Conservation (phyloP, 129 eudicot genomes). For the Chrysanthemum seticuspe region DNA sequence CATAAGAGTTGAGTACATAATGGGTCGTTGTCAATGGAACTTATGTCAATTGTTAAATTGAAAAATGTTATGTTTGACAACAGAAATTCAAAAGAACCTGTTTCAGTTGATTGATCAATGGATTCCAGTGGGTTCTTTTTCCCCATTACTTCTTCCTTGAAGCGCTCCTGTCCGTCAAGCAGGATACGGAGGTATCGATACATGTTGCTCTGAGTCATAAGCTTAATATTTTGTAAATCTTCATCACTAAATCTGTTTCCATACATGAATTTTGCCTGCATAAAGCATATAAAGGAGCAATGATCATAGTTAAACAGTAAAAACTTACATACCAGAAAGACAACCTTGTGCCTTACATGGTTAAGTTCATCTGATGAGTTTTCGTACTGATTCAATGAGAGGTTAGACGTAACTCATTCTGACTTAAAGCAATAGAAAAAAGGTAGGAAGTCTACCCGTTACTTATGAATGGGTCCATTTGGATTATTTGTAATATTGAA, state of each 20-base stretch:
- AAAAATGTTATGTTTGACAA: not conserved
- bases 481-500: too few relatives aligned
- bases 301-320: not conserved
- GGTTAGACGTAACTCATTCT: too few relatives aligned
- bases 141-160: constrained; percentile 74
- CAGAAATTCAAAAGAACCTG: constrained; percentile 35
- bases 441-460: too few relatives aligned
- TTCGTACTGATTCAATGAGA: too few relatives aligned
- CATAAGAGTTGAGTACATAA: not conserved
- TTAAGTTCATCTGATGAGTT: too few relatives aligned
- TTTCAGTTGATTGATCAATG: constrained; percentile 30
- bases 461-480: too few relatives aligned
- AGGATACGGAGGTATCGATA: constrained; percentile 86
- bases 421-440: too few relatives aligned
- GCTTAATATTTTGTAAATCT: constrained; percentile 86
- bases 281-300: not conserved
- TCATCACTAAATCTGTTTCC: constrained; percentile 32
- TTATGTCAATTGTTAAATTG: too few relatives aligned
- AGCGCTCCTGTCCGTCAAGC: constrained; percentile 92
- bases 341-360: too few relatives aligned
- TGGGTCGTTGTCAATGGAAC: not conserved
- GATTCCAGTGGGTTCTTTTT: constrained; percentile 35
- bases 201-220: constrained; percentile 97
- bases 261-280: constrained; percentile 59
- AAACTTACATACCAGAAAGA: too few relatives aligned